Base-by-base conservation (phyloP, 2,329 filamentous ascomycete species). In the Ascochyta viciae-villosae region DNA sequence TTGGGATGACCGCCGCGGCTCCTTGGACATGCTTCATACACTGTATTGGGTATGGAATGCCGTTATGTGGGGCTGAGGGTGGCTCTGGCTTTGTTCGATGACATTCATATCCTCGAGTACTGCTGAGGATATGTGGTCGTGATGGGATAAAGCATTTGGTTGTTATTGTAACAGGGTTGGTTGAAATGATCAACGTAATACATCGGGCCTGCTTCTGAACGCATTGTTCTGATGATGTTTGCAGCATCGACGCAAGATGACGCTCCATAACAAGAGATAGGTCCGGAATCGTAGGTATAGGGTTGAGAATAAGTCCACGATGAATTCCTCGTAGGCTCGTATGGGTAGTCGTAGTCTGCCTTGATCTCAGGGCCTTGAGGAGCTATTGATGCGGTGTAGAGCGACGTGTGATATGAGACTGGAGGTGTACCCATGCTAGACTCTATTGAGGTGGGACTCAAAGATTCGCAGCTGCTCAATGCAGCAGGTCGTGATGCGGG, bases 221-320 rank as follows among this genome's bases (percentile, higher is more conserved):
- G 72, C 74, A 82, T 78, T 6, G 67, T 75, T 13, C 77, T 74
- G 27, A 82, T 80, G 38, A 81, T 77, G 43, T 79, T 77, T 10
- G 79, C 74, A 16, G 79, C 79, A 54, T 76, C 72, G 16, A 78
- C 65, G 48, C 74, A 78, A 0, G 76, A 76, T 1, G 73, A 62
- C 1, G 64, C 64, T 50, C 61, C 70, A 53, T 69, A 72, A 55
- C 71, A 68, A 13, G 56, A 46, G 19, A 47, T 38, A 12, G 63
- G 53, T 13, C 66, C 57, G 22, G 60, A 37, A 15, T 57, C 46
- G 37, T 63, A 62, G 37, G 50, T 54, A 27, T 60, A 64, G 19
- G 62, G 57, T 37, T 63, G 61, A 15, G 62, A 31, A 33, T 69
- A 69, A 2, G 51, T 37, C 72, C 72, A 74, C 5, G 64, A 38